Evolutionary conservation across 768 basidiomycete genomes (phyloP).

Genomic region (Tephrocybe rancida): DNA sequence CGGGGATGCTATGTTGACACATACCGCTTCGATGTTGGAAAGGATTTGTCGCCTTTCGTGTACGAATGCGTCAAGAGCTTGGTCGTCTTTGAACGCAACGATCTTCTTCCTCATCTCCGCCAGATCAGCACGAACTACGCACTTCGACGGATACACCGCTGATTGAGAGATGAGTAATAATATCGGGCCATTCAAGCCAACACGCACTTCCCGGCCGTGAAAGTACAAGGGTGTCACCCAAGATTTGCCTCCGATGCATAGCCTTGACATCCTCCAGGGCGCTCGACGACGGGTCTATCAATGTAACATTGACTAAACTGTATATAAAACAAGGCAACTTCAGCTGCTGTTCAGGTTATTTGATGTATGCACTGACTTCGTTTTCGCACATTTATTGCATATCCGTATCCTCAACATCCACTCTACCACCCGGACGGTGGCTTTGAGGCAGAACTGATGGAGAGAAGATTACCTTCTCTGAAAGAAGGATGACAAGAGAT

Average conservation of each 20-base stretch:
- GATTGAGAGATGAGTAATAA: no score
- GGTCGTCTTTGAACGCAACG: conserved; percentile 27
- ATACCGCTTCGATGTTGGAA: conserved; percentile 32
- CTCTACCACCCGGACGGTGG: conserved; percentile 32
- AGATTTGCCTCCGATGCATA: background rate
- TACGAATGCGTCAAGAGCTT: conserved; percentile 32
- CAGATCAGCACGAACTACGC: conserved; percentile 15
- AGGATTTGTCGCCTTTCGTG: conserved; percentile 33
- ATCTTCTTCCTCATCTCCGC: conserved; percentile 28
- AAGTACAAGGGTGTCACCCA: conserved; percentile 9
- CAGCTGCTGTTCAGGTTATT: background rate
- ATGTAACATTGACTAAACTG: background rate
- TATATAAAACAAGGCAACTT: background rate
- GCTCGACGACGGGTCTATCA: background rate
- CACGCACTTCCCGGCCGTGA: conserved; percentile 21
- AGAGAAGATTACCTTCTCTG: background rate
- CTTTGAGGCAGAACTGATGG: conserved; percentile 37
- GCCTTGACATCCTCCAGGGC: no score
- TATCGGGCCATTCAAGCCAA: no score
- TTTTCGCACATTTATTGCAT: conserved; percentile 34
- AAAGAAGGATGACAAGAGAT: background rate
- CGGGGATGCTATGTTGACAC: background rate
- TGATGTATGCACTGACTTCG: conserved; percentile 24
- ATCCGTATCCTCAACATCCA: conserved; percentile 38
- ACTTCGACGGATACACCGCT: conserved; percentile 22